Evolutionary conservation across 192 early-diverging fungal species (phyloP), one percentile per base, ranked within the genome.

Genomic region (Paraglomus brasilianum): DNA sequence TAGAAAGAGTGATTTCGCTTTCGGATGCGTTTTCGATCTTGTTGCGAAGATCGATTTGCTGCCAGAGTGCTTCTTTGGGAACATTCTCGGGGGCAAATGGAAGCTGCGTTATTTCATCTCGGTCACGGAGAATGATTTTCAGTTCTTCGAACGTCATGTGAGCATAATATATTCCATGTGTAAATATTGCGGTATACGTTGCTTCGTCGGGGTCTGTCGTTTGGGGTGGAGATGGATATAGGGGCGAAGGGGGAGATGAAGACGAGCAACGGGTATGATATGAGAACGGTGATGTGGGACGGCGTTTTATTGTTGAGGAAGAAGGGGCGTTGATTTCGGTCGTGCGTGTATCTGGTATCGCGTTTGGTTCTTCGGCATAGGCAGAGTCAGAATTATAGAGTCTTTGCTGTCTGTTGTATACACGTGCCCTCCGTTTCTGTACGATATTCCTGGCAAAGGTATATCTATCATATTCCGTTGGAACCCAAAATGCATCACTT

Each of bases 401-500:
- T 30, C 3, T 30, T 63, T 38, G 38, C 43, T 59, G 44, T 14
- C 3, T 59, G 56, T 39, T 53, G 22, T 9, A 30, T 66, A 10
- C n/a, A 9, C 38, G 22, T n/a, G 19, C 43, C 49, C 74, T 62
- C 11, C 79, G 72, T 9, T 68, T 50, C 48, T 66, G 53, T 24
- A 80, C 69, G 15, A 78, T 47, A 30, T 76, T 57, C 19, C 72
- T 66, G 47, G 77, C 74, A 64, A 80, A 80, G 21, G 69, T 52
- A 62, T 86, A 84, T 1, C 83, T 75, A 14, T 86, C 79, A 72
- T 81, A 86, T 74, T 86, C 85, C 64, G 72, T 77, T 22, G 85
- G 82, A 2, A 84, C 81, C 82, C 81, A 86, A 69, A 86, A 86
- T 0, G 83, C 80, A 62, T 84, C 81, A 43, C 77, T 78, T 4